Evolutionary conservation across 495 filamentous ascomycete species (phyloP), one percentile per base, ranked within the genome.

Genomic region (Opeltia flavorubescens): DNA sequence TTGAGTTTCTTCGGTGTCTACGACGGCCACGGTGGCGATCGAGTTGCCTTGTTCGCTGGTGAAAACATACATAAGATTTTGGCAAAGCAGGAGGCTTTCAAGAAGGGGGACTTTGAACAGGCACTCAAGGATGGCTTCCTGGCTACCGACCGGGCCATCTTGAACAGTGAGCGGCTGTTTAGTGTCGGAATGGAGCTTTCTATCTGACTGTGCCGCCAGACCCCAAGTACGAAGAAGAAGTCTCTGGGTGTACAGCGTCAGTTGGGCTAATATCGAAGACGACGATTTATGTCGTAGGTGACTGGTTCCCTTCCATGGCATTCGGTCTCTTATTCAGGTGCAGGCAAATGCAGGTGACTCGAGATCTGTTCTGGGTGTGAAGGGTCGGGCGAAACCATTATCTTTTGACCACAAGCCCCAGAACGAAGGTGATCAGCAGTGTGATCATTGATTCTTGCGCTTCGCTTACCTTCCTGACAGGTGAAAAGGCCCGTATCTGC

Each of bases 361-460:
- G 34, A 76, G 91, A 66, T 84, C 81, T 50, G 91, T 98, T 3
- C 62, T 98, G 50, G 91, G 93, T 46, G 82, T 96, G 48, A 96
- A 95, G 67, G 91, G 91, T 55, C 76, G 89, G 55, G 91, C 91
- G 48, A 96, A 96, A 65, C 91, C 93, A 12, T 71, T 98, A 43
- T 98, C 91, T 5, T 93, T 89, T 62, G 91, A 98, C 60, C 91
- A 98, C 70, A 98, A 98, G 67, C 91, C 91, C 12, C 88, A 95
- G 62, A 96, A 96, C 53, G 91, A 96, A 75, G 86, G 91, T 94
- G 55, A 43, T 65, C 43, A 41, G 55, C n/a, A 34, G 12, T 21
- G 43, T 57, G 21, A 53, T 51, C 25, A 11, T 9, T 6, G 12
- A 8, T 21, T 21, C 25, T 41, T 21, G 21, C 6, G 15, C 18